Evolutionary conservation across 768 basidiomycete genomes (phyloP).

Genomic region (Rickenella mellea): DNA sequence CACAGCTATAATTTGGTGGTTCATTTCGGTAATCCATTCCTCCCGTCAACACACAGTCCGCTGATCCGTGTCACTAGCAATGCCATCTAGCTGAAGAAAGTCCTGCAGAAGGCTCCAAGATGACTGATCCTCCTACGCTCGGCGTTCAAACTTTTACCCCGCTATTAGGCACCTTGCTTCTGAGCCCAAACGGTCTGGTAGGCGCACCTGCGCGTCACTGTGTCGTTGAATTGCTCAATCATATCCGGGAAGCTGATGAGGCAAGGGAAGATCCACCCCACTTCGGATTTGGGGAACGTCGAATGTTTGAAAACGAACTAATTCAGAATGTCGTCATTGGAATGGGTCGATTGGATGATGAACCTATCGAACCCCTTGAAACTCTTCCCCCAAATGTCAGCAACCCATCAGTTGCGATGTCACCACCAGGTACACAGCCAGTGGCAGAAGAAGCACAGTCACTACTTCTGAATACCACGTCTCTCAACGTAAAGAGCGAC

Average conservation of each 20-base stretch:
- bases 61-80: slow-evolving; percentile 30
- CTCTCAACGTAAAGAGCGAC: too few species aligned
- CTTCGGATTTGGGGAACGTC: slow-evolving; percentile 47
- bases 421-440: too few species aligned
- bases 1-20: slow-evolving; percentile 86
- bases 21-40: slow-evolving; percentile 49
- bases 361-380: too few species aligned
- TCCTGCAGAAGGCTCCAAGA: slow-evolving; percentile 18
- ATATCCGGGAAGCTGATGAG: slow-evolving; percentile 56
- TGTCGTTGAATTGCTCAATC: slow-evolving; percentile 67
- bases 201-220: slow-evolving; percentile 65
- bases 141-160: slow-evolving; percentile 86
- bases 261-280: slow-evolving; percentile 17
- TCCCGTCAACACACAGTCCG: slow-evolving; percentile 1
- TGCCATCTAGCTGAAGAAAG: slow-evolving; percentile 58
- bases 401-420: too few species aligned
- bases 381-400: too few species aligned
- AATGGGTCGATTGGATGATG: slow-evolving; percentile 62
- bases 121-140: slow-evolving; percentile 39
- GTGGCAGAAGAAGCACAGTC: too few species aligned
- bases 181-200: slow-evolving; percentile 69
- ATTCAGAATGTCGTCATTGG: slow-evolving; percentile 83
- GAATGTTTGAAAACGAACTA: slow-evolving; percentile 71
- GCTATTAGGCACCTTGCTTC: slow-evolving; percentile 78
- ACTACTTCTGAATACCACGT: too few species aligned